Evolutionary conservation across 495 filamentous ascomycete species (phyloP), one percentile per base, ranked within the genome.

Genomic region (Aspergillus incahuasiensis): DNA sequence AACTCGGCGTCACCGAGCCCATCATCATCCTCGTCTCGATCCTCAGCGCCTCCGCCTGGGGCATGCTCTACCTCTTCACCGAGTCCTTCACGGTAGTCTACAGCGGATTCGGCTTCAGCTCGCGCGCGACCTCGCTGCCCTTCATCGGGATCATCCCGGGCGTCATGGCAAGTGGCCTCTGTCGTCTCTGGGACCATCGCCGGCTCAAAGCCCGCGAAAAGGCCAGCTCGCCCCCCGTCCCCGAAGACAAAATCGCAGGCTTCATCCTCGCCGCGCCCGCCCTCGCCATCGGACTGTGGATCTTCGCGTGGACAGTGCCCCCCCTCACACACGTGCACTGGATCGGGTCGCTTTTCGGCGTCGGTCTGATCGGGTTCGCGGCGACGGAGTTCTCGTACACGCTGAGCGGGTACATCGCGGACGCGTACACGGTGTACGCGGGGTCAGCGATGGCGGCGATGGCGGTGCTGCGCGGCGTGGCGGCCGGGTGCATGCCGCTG

Each of bases 61-160:
- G 68, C 0, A 60, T 79, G 21, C 69, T 80, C 20, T 82, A 80
- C 49, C 74, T 81, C 15, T 80, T 78, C 55, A 75, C 77, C 1
- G 76, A 79, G 58, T 68, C 71, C 2, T 46, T 78, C 0, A 60
- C 64, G 0, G 57, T 19, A 1, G 63, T 79, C 8, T 81, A 76
- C 57, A 34, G 61, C 6, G 40, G 59, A 2, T 68, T 73, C 47
- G 72, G 69, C 0, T 69, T 76, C 53, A 54, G 48, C 7, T 6
- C 28, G 0, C 48, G 59, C 25, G 52, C 61, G 15, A 53, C 74
- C 1, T 75, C 66, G 1, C 61, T 79, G 1, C 61, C 71, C 1
- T 76, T 76, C 55, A 48, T 81, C 7, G 69, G 74, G 5, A 57
- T 77, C 21, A 56, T 45, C 15, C 48, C 73, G 13, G 74, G 72